Evolutionary conservation across 2,329 filamentous ascomycete species (phyloP).

Genomic region (Neofusicoccum cordaticola): DNA sequence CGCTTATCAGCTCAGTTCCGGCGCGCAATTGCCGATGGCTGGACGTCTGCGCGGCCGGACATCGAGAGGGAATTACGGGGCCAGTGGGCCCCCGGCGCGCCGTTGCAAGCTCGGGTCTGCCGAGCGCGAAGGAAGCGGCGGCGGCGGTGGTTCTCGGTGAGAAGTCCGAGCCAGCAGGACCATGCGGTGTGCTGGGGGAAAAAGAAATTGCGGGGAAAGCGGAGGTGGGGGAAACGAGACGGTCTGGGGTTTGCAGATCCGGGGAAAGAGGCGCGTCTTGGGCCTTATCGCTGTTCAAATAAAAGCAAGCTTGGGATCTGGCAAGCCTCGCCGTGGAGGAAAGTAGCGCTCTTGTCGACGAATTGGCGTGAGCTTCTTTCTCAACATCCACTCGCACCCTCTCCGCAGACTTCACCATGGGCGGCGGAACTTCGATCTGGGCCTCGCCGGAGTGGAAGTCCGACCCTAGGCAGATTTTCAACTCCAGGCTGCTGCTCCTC

Average conservation of each 20-base stretch:
- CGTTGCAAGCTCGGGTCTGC: neutral
- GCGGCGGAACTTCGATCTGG: slow-evolving; percentile 40
- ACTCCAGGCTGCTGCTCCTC: slow-evolving; percentile 33
- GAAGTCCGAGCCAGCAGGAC: neutral
- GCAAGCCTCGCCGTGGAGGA: neutral
- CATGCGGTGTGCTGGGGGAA: too few relatives aligned
- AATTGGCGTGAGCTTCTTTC: neutral
- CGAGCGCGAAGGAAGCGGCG: neutral
- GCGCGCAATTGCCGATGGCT: neutral
- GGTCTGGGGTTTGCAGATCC: neutral
- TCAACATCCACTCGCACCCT: neutral
- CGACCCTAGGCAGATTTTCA: slow-evolving; percentile 40
- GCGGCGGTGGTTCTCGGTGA: neutral
- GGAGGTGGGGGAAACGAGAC: neutral
- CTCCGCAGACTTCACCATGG: slow-evolving; percentile 29
- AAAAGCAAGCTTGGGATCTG: neutral
- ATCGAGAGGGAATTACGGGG: neutral
- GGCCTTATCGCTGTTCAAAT: neutral
- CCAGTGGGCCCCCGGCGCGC: neutral
- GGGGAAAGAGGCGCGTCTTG: neutral
- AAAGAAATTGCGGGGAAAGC: neutral
- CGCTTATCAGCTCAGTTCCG: neutral
- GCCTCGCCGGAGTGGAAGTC: slow-evolving; percentile 36
- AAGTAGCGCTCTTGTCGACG: neutral
- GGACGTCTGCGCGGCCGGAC: neutral